phyloP scores from a whole-genome alignment of 176 grass and related monocot genomes.

The Echinochloa phyllopogon region DNA sequence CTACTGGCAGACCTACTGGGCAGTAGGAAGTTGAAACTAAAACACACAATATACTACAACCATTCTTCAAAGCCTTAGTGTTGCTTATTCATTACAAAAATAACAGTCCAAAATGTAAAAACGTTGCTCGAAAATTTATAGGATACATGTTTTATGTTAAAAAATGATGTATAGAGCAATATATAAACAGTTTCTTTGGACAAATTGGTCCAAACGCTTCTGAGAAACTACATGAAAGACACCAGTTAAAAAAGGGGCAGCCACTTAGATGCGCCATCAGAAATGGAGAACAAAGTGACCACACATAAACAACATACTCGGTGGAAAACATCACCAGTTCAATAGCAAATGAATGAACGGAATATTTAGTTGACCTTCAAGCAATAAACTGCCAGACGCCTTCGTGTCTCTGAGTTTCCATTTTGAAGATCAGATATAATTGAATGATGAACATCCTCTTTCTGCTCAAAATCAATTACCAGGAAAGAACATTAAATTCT shows the following conservation, averaged over 20 bases:
- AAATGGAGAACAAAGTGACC: slow-evolving; percentile 1
- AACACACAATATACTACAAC: background rate
- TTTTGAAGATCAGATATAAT: slow-evolving; percentile 99
- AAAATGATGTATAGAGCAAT: slow-evolving; percentile 4
- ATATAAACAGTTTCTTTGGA: slow-evolving; percentile 14
- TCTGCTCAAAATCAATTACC: slow-evolving; percentile 57
- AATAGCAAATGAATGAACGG: slow-evolving; percentile 19
- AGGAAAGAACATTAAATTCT: slow-evolving; percentile 25
- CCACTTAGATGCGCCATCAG: background rate
- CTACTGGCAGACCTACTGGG: background rate
- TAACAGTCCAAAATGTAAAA: background rate
- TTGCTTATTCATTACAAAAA: slow-evolving; percentile 8
- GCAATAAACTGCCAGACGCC: slow-evolving; percentile 95
- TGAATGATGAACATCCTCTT: slow-evolving; percentile 99
- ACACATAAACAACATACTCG: slow-evolving; percentile 23
- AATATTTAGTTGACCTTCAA: slow-evolving; percentile 69
- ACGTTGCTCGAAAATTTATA: slow-evolving; percentile 20
- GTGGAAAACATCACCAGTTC: slow-evolving; percentile 6
- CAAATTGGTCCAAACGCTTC: slow-evolving; percentile 11
- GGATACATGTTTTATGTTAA: slow-evolving; percentile 17
- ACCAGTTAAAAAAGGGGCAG: background rate
- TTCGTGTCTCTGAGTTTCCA: slow-evolving; percentile 90
- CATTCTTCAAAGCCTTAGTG: slow-evolving; percentile 1
- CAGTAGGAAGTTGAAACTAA: background rate
- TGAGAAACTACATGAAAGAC: slow-evolving; percentile 11